These are phyloP conservation scores for Debaryomycetaceae sp. DNA, from an alignment of 1,139 yeast genomes.

Conservation along the genomic window DNA sequence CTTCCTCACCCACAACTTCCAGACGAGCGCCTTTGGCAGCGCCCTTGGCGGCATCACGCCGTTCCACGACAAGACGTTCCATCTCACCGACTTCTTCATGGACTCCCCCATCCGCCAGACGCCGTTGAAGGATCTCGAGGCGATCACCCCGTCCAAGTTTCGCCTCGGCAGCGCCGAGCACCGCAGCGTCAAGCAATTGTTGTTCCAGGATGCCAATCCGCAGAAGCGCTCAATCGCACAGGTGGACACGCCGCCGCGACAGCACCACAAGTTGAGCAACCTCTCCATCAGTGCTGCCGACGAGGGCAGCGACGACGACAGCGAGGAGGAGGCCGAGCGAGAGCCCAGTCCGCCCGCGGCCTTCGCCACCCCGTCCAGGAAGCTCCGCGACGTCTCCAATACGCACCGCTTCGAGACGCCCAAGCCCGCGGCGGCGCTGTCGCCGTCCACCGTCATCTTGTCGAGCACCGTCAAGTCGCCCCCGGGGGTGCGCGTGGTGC, in stretches of 20 bases:
- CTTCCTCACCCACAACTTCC: constrained; percentile 35
- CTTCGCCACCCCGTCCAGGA: too few relatives aligned
- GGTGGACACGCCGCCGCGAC: constrained; percentile 40
- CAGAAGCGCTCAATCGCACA: constrained; percentile 34
- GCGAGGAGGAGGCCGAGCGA: constrained; percentile 2
- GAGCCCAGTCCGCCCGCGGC: too few relatives aligned
- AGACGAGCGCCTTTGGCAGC: constrained; percentile 14
- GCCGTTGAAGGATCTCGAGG: constrained; percentile 32
- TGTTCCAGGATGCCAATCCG: constrained; percentile 17
- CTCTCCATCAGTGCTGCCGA: constrained; percentile 17
- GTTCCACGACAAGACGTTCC: constrained; percentile 40
- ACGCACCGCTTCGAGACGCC: too few relatives aligned
- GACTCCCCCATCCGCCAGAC: constrained; percentile 39
- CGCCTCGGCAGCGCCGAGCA: constrained; percentile 19
- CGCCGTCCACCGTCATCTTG: constrained; percentile 32
- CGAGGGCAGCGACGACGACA: constrained; percentile 9
- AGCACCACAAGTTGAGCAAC: constrained; percentile 26
- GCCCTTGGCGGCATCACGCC: too few relatives aligned
- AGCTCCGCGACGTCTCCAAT: constrained; percentile 1
- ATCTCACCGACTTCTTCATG: constrained; percentile 41
- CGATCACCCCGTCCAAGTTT: constrained; percentile 44
- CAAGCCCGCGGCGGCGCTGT: constrained; percentile 14
- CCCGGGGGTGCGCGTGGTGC: constrained; percentile 12
- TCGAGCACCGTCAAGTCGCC: constrained; percentile 17
- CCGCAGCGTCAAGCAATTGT: constrained; percentile 15